These are phyloP conservation scores for Quercus rubra DNA, from an alignment of 306 rosid genomes.

Conservation along the genomic window DNA sequence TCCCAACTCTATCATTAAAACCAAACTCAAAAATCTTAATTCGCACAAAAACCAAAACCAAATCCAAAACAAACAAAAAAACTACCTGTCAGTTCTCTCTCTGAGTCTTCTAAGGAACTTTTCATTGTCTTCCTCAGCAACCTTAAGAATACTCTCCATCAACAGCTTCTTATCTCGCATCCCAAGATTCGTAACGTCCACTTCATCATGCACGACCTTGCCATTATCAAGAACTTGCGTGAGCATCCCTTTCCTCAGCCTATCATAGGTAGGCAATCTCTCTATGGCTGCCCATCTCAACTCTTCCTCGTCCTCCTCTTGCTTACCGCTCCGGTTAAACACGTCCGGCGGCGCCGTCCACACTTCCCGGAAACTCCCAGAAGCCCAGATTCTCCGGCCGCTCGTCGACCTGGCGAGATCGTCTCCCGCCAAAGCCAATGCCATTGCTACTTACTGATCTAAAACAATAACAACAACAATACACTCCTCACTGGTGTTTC, in stretches of 20 bases:
- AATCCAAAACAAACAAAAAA: background rate
- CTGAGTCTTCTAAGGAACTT: conserved; percentile 52
- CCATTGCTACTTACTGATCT: conserved; percentile 24
- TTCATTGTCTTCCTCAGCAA: conserved; percentile 73
- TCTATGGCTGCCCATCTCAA: conserved; percentile 79
- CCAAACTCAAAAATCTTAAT: background rate
- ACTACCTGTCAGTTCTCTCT: conserved; percentile 59
- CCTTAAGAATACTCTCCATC: conserved; percentile 55
- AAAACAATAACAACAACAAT: too few species aligned
- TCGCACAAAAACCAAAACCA: background rate
- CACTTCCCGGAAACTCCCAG: conserved; percentile 44
- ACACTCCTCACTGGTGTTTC: too few species aligned
- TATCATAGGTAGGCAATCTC: conserved; percentile 66
- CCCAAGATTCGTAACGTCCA: conserved; percentile 61
- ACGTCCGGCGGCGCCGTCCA: conserved; percentile 56
- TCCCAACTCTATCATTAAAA: conserved; percentile 49
- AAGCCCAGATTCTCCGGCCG: conserved; percentile 48
- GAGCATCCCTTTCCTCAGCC: conserved; percentile 63
- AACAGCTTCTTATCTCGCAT: conserved; percentile 53
- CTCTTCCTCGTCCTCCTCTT: conserved; percentile 57
- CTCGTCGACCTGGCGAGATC: conserved; percentile 38
- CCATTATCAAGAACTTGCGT: conserved; percentile 55
- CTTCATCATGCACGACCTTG: conserved; percentile 37
- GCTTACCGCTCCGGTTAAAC: conserved; percentile 47
- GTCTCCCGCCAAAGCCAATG: conserved; percentile 40